phyloP scores from a whole-genome alignment of 2,329 filamentous ascomycete genomes.

The Clarireedia hainanense region DNA sequence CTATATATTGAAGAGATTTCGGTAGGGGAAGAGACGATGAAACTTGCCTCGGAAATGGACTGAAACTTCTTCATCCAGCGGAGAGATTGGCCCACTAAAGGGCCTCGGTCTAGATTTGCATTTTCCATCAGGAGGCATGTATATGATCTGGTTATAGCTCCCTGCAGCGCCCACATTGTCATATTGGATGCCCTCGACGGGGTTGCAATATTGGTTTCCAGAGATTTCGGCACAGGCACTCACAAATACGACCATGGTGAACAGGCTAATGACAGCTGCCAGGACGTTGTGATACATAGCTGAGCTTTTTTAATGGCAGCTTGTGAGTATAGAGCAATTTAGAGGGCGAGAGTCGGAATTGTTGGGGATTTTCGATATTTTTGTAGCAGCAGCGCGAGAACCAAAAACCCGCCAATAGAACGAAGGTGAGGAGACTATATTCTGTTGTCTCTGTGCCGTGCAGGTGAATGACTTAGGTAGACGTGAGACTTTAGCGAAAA shows the following conservation, averaged over 20 bases:
- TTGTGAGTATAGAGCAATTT: too few species aligned
- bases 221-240: conserved; percentile 26
- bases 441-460: neutral
- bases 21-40: neutral
- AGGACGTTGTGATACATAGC: conserved; percentile 6
- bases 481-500: too few species aligned
- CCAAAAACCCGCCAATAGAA: too few species aligned
- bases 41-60: conserved; percentile 6
- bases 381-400: too few species aligned
- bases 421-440: too few species aligned
- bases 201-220: conserved; percentile 57
- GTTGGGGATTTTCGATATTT: too few species aligned
- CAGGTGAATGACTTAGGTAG: neutral
- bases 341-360: too few species aligned
- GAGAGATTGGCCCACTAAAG: conserved; percentile 56
- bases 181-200: conserved; percentile 62
- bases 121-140: conserved; percentile 46
- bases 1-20: neutral
- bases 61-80: conserved; percentile 60
- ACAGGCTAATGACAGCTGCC: neutral
- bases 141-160: conserved; percentile 54
- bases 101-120: conserved; percentile 45
- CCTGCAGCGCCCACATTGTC: conserved; percentile 51
- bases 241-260: neutral
- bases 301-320: neutral